Base-by-base conservation (phyloP, 768 basidiomycete genomes). In the Tephrocybe rancida region DNA sequence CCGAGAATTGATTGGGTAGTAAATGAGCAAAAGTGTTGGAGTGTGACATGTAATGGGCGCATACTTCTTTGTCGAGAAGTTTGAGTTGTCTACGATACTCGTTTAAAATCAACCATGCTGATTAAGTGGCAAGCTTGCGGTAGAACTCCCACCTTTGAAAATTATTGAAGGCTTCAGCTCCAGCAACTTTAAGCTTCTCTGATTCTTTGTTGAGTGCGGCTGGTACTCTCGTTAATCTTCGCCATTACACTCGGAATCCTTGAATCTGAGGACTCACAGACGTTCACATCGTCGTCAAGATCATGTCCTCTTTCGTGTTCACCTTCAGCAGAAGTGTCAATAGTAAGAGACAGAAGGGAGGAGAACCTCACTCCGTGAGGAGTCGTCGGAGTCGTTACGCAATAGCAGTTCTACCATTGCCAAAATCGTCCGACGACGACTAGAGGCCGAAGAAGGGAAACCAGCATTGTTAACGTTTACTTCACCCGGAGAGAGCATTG, bases 161-260 rank as follows among this genome's bases (percentile, higher is more conserved):
- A 58, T 67, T 80, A 59, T 81, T 70, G 67, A 89, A 89, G 5
- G 75, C 70, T 47, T 86, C 85, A 5, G 86, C 85, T 10, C 88
- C 88, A 10, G 76, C 79, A 55, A 73, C 75, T 69, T 88, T 86
- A n/a, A 85, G 64, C 59, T 87, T 82, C 58, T 90, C 87, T n/a
- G n/a, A n/a, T n/a, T n/a, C n/a, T n/a, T n/a, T n/a, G 60, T 89
- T 84, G 51, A 85, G 82, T 38, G 78, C 81, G 6, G 85, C 87
- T 86, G 46, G 42, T 3, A 9, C 11, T 42, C 24, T 8, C n/a
- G n/a, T n/a, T n/a, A n/a, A 16, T 22, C n/a, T n/a, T 16, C 26
- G 50, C 29, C 52, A 24, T 42, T 10, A 24, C 18, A 11, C 41
- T 48, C 24, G n/a, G 30, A 13, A n/a, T n/a, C n/a, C 34, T 22